Percentiles rank a stretch among this genome's conserved stretches.
These are phyloP conservation scores for Arctium minus DNA, from an alignment of 129 eudicot genomes.

Conservation along the genomic window DNA sequence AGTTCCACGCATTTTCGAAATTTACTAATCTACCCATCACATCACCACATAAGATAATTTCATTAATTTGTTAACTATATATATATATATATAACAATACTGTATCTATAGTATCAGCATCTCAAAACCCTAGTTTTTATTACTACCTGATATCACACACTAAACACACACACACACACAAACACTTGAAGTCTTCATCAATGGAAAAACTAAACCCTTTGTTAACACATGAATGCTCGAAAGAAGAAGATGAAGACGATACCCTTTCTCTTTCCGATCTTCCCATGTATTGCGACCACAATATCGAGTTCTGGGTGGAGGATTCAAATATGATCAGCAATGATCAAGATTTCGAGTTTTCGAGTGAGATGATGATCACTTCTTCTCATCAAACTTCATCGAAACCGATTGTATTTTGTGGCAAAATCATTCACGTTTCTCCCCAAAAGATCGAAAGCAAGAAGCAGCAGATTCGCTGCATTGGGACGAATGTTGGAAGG, in stretches of 20 bases:
- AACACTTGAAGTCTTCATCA: neutral
- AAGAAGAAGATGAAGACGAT: conserved; percentile 27
- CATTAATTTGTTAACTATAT: too few relatives aligned
- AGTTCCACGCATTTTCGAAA: neutral
- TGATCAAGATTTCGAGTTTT: conserved; percentile 49
- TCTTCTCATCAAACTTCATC: neutral
- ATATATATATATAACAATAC: too few relatives aligned
- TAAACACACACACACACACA: neutral
- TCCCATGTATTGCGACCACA: conserved; percentile 11
- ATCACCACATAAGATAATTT: neutral
- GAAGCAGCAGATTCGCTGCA: neutral
- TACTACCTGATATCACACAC: neutral
- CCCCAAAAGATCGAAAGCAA: neutral
- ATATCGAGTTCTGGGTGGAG: neutral
- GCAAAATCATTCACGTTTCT: conserved; percentile 36
- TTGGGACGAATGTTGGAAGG: neutral
- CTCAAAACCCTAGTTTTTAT: conserved; percentile 1
- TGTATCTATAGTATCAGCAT: neutral
- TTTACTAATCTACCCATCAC: neutral
- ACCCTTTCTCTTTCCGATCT: conserved; percentile 38
- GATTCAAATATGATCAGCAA: neutral
- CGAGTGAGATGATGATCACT: conserved; percentile 39
- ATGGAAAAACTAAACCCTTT: conserved; percentile 7
- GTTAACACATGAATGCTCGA: neutral
- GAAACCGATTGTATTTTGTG: conserved; percentile 45